Percentiles rank a stretch among this genome's conserved stretches.
Conservation (phyloP, 208 protist species). For the Acanthamoeba castellanii region DNA sequence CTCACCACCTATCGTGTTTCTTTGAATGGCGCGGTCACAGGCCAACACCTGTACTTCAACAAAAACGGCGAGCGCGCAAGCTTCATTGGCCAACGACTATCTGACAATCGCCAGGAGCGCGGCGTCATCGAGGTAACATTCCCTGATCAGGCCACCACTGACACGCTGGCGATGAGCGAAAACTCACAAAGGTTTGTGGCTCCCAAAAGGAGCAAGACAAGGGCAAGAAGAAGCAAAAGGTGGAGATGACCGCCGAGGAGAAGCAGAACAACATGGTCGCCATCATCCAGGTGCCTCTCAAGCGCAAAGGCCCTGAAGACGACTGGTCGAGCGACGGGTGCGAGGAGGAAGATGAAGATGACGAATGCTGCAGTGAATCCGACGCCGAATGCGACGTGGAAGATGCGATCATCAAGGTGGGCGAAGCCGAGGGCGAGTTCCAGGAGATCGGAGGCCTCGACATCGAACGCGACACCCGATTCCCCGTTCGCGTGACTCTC, state of each 20-base stretch:
- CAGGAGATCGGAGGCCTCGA: not conserved
- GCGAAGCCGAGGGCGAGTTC: constrained; percentile 56
- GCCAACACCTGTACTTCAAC: constrained; percentile 76
- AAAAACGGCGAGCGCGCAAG: constrained; percentile 45
- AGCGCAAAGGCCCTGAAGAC: not conserved
- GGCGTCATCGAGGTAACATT: not conserved
- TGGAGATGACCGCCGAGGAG: constrained; percentile 64
- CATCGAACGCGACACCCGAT: constrained; percentile 53
- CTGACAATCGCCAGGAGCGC: constrained; percentile 26
- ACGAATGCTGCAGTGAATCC: not conserved
- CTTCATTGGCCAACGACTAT: constrained; percentile 71
- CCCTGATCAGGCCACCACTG: too few species aligned
- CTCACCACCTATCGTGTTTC: too few species aligned
- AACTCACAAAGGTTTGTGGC: too few species aligned
- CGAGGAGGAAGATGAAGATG: not conserved
- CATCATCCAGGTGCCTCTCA: constrained; percentile 73
- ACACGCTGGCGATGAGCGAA: too few species aligned
- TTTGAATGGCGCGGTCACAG: not conserved
- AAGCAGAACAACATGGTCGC: constrained; percentile 75
- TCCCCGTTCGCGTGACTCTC: constrained; percentile 71
- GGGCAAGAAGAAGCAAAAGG: not conserved
- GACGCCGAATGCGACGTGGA: constrained; percentile 54
- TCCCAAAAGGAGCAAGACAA: too few species aligned
- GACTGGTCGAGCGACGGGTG: too few species aligned
- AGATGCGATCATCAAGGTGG: constrained; percentile 74